Evolutionary conservation across 805 yeast genomes (phyloP), one percentile per base, ranked within the genome.

Genomic region (Zygotorulaspora sp.): DNA sequence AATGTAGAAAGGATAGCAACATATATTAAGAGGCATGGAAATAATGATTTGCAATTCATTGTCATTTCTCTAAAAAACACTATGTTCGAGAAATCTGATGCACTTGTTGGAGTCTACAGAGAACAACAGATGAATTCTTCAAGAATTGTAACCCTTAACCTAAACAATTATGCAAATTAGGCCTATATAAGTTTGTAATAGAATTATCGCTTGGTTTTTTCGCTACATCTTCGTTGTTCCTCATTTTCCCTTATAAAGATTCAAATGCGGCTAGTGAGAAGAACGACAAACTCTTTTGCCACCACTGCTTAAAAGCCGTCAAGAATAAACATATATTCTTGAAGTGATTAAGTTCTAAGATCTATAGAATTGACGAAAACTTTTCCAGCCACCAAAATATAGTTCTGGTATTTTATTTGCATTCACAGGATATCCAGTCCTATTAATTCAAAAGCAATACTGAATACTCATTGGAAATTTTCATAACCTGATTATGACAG

Each of bases 21-120:
- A 42, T 92, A 89, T 57, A 86, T 92, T 43, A 72, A 72, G 35
- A 75, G 73, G 43, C 79, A 83, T 50, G 79, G 90, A 2, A 82
- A 86, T 17, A 83, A 87, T 2, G 72, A 76, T 29, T 78, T 86
- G 58, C 98, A 92, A 57, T 87, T 90, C 52, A 87, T 92, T 58
- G 96, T 92, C 30, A 92, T 92, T 44, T 83, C 95, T 30, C 73
- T 92, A 61, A 92, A 90, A 63, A 87, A 83, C 52, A 75, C 85
- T 1, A 68, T 92, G 54, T 92, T 83, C 61, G 96, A 89, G 55
- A 78, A 78, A 51, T 84, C 96, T 6, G 95, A 87, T 55, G 80
- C 96, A 0, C 68, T 92, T 40, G 95, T 92, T 4, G 98, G 98
- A 21, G 89, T 92, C 35, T 89, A 85, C 65, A 72, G 95, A 46